Conservation (phyloP, 2,329 filamentous ascomycete species). For the Penicillium sp. region DNA sequence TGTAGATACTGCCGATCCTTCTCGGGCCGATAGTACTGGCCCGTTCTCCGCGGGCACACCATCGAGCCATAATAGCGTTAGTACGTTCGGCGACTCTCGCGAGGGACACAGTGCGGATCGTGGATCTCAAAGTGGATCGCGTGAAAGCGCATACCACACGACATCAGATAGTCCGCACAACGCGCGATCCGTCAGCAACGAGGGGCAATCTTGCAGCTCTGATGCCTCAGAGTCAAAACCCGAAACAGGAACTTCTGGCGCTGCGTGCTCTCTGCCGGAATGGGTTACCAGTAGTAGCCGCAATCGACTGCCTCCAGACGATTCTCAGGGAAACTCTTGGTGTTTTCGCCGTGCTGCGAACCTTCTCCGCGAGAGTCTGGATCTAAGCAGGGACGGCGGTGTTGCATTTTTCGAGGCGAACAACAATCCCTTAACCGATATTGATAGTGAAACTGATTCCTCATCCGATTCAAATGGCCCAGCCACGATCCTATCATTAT, state of each 20-base stretch:
- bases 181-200: constrained; percentile 29
- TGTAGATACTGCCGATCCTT: constrained; percentile 29
- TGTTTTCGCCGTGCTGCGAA: constrained; percentile 51
- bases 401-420: constrained; percentile 41
- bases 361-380: constrained; percentile 50
- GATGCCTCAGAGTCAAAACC: constrained; percentile 26
- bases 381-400: constrained; percentile 47
- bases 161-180: constrained; percentile 17
- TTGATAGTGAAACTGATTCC: constrained; percentile 31
- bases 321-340: constrained; percentile 40
- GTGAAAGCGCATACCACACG: constrained; percentile 11
- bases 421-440: constrained; percentile 28
- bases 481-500: constrained; percentile 35
- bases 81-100: constrained; percentile 24
- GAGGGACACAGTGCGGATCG: constrained; percentile 21
- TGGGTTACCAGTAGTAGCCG: constrained; percentile 32
- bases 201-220: constrained; percentile 27
- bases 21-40: constrained; percentile 21
- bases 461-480: constrained; percentile 29
- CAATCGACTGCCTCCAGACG: constrained; percentile 28
- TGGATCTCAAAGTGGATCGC: constrained; percentile 1
- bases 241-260: constrained; percentile 29
- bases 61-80: constrained; percentile 23
- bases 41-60: constrained; percentile 21
- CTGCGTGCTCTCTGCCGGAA: constrained; percentile 31